Conservation (phyloP, 768 basidiomycete genomes). For the Hemileccinum rubropunctum region DNA sequence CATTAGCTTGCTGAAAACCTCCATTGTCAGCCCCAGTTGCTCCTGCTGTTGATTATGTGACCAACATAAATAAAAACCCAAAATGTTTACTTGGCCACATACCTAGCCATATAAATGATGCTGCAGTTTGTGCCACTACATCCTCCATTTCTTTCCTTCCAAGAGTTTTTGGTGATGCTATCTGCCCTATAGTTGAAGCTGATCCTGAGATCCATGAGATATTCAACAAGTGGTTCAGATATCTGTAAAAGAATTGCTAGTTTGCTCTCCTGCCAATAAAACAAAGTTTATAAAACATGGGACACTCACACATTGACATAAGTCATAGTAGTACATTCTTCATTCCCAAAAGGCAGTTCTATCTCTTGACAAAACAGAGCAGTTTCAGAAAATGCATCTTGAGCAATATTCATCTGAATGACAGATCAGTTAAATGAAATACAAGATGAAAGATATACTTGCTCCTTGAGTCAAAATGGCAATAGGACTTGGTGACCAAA, state of each 20-base stretch:
- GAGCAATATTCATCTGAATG: neutral
- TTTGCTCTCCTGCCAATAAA: neutral
- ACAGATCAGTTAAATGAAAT: neutral
- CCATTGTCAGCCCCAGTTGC: neutral
- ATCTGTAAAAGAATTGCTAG: neutral
- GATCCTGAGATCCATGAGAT: neutral
- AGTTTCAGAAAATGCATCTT: neutral
- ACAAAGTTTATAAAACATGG: neutral
- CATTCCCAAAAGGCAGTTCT: neutral
- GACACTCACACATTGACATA: neutral
- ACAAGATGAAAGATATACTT: neutral
- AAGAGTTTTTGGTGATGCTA: neutral
- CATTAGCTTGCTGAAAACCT: neutral
- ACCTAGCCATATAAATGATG: constrained; percentile 8
- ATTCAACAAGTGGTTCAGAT: neutral
- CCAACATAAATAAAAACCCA: neutral
- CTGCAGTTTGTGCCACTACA: neutral
- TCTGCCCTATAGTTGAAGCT: neutral
- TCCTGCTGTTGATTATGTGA: neutral
- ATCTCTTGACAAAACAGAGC: neutral
- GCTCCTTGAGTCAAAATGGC: neutral
- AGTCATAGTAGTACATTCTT: neutral
- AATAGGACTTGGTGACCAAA: neutral
- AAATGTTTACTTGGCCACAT: neutral
- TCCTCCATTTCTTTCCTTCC: neutral